Percentiles rank a stretch among this genome's conserved stretches.
phyloP scores from a whole-genome alignment of 208 protist genomes.

The Entamoeba moshkovskii region DNA sequence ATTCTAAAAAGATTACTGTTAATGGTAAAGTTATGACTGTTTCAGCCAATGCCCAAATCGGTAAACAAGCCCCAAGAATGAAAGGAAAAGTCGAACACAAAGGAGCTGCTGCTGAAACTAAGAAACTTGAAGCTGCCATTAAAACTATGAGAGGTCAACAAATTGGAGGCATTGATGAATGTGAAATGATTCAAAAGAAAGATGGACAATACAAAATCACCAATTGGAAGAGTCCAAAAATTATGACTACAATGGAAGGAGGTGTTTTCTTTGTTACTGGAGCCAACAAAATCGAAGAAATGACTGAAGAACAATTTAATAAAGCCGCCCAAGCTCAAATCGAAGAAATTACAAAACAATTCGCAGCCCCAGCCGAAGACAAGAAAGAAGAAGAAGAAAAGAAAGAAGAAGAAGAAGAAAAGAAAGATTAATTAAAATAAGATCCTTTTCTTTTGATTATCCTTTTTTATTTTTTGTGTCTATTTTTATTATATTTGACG shows the following conservation, averaged over 20 bases:
- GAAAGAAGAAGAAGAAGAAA: background rate
- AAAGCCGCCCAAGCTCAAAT: background rate
- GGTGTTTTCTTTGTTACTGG: background rate
- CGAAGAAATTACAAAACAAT: slow-evolving; percentile 1
- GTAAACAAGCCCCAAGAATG: background rate
- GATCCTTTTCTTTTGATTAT: too few relatives aligned
- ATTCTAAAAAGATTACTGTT: background rate
- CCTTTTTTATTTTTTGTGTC: too few relatives aligned
- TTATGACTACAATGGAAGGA: background rate
- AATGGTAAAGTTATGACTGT: background rate
- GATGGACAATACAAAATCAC: background rate
- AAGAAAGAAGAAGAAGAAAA: background rate
- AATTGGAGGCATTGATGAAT: background rate
- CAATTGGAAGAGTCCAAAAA: background rate
- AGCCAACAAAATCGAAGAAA: background rate
- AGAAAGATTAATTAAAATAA: background rate
- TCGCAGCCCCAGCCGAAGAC: background rate
- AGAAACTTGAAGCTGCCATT: background rate
- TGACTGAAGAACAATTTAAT: background rate
- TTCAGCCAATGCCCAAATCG: background rate
- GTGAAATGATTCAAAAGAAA: background rate
- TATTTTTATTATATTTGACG: too few relatives aligned
- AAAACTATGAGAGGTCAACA: background rate
- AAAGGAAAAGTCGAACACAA: background rate
- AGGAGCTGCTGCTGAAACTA: background rate